phyloP scores from a whole-genome alignment of 1,284 basidiomycete genomes.

The Puccinia brachypodii region DNA sequence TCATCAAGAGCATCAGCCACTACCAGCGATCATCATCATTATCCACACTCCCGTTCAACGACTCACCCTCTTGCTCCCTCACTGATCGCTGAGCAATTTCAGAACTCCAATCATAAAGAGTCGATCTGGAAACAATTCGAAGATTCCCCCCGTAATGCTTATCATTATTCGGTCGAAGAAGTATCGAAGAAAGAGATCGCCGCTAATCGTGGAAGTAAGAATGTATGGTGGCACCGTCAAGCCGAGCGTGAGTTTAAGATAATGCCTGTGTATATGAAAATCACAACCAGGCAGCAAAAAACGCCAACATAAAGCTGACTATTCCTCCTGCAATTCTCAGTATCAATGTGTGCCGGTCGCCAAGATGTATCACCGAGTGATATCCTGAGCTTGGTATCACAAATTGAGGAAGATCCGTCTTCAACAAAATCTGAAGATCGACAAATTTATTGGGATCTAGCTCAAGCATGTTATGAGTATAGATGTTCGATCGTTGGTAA shows the following conservation, averaged over 20 bases:
- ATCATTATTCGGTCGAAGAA: constrained; percentile 2
- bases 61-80: constrained; percentile 10
- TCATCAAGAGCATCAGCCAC: background rate
- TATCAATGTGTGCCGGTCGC: constrained; percentile 36
- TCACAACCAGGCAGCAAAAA: background rate
- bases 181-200: background rate
- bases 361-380: constrained; percentile 11
- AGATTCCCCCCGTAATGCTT: constrained; percentile 2
- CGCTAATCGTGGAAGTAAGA: constrained; percentile 16
- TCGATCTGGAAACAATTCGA: constrained; percentile 28
- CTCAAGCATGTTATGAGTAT: constrained; percentile 38
- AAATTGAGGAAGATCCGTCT: constrained; percentile 9
- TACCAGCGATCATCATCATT: background rate
- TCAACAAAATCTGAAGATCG: background rate
- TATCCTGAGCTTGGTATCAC: constrained; percentile 13
- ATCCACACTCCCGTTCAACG: background rate
- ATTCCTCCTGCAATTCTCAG: background rate
- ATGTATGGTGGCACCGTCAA: constrained; percentile 49
- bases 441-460: constrained; percentile 27
- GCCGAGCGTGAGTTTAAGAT: constrained; percentile 36
- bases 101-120: background rate
- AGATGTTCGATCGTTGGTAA: constrained; percentile 13
- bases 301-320: background rate
- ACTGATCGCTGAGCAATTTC: background rate
- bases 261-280: background rate